Base-by-base conservation (phyloP, 1,284 basidiomycete genomes). In the Ustilago crameri region DNA sequence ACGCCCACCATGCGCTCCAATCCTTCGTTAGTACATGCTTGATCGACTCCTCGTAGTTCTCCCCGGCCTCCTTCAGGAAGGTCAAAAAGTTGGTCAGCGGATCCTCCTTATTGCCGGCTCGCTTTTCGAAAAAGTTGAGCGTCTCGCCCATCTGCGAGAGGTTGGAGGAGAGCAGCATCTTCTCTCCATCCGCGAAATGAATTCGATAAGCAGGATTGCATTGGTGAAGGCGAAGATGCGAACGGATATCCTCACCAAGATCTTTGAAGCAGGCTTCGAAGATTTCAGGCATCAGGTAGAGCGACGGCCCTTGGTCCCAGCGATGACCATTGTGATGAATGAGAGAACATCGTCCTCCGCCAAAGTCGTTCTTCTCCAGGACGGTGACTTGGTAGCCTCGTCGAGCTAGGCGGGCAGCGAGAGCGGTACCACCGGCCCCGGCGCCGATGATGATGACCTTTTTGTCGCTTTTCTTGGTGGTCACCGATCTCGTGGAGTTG, bases 301-400 rank as follows among this genome's bases (percentile, higher is more conserved):
- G 83, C 14, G 85, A 86, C 8, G 86, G 86, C n/a, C 75, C 75
- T 75, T 85, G 81, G 52, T 84, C 81, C 76, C 83, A 84, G 47
- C 82, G 70, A 67, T 86, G 85, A 2, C 86, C 86, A 27, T 85
- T 83, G 53, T 85, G 83, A 51, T 85, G 83, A 45, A 87, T 84
- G 57, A 87, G 75, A 58, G 85, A 86, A 78, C 87, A 87, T 68
- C 86, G 79, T 12, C 87, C 87, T 3, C 87, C 87, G 8, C 84
- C 84, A 35, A 61, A 67, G 3, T 43, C 34, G 59, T 80, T 77
- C 56, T 74, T 59, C 74, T 86, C 85, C 32, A 84, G 80, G 2
- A 86, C 83, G 20, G 84, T 85, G 3, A 87, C 86, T 14, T 84
- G 76, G 63, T 86, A 82, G 1, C 86, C 86, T 3, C 84, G 83